Conservation (phyloP, 164 flowering plant species). For the Magnolia sinica region DNA sequence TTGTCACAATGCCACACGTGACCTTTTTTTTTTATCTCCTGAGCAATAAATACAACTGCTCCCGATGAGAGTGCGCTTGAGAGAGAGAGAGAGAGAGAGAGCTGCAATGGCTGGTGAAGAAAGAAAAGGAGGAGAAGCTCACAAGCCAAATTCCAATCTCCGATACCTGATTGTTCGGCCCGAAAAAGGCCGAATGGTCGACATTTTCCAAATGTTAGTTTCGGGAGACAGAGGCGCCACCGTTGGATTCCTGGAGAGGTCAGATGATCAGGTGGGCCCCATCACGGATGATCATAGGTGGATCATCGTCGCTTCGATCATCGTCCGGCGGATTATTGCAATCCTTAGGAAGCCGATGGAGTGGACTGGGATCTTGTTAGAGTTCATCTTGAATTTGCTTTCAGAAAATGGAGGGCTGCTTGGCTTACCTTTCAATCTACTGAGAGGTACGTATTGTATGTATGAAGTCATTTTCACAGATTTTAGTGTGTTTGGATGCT, state of each 20-base stretch:
- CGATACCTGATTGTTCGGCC: constrained; percentile 49
- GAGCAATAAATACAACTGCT: too few species aligned
- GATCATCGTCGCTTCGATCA: constrained; percentile 60
- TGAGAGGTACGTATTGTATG: constrained; percentile 33
- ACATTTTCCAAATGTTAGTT: constrained; percentile 32
- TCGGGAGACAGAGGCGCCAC: constrained; percentile 8
- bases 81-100: background rate
- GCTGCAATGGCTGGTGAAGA: background rate
- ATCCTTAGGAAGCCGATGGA: constrained; percentile 62
- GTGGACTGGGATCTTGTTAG: constrained; percentile 52
- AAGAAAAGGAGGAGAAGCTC: background rate
- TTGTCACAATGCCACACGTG: too few species aligned
- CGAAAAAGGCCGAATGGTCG: constrained; percentile 42
- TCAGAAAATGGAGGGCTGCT: constrained; percentile 44
- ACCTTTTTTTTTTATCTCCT: too few species aligned
- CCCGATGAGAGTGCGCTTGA: too few species aligned
- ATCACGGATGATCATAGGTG: constrained; percentile 39
- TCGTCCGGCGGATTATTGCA: constrained; percentile 42
- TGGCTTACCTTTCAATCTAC: constrained; percentile 40
- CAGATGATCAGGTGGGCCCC: constrained; percentile 8
- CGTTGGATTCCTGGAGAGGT: constrained; percentile 34
- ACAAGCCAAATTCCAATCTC: background rate
- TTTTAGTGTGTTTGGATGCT: too few species aligned
- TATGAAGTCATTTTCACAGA: too few species aligned
- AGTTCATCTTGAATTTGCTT: constrained; percentile 64